Percentiles rank a stretch among this genome's conserved stretches.
phyloP scores from a whole-genome alignment of 106 monocot genomes.

The Acorus calamus region DNA sequence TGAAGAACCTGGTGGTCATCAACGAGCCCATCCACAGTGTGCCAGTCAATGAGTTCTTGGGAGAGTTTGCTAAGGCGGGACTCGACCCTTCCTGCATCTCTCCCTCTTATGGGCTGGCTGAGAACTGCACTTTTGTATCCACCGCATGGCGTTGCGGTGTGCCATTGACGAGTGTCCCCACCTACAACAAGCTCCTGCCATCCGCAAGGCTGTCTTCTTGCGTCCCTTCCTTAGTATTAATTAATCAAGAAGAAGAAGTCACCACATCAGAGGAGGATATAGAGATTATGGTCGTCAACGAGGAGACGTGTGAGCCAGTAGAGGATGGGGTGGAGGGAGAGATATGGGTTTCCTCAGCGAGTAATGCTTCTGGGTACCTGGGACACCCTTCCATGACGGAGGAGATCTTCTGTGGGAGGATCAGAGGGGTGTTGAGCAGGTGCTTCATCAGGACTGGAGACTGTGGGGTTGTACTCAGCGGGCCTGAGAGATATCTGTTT shows the following conservation, averaged over 20 bases:
- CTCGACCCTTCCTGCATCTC: conserved; percentile 18
- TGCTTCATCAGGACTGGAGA: conserved; percentile 35
- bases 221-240: not conserved
- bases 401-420: conserved; percentile 20
- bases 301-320: conserved; percentile 18
- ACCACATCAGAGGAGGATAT: conserved; percentile 8
- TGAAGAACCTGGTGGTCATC: conserved; percentile 28
- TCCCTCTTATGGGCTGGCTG: conserved; percentile 36
- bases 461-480: conserved; percentile 10
- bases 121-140: conserved; percentile 49
- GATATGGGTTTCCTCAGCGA: conserved; percentile 31
- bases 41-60: conserved; percentile 18
- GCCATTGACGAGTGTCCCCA: conserved; percentile 5
- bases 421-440: conserved; percentile 2
- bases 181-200: conserved; percentile 29
- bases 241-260: too few relatives aligned
- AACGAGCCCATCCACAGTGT: conserved; percentile 33
- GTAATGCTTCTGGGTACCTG: conserved; percentile 32
- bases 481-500: conserved; percentile 28
- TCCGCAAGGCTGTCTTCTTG: conserved; percentile 15
- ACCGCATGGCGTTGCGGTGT: conserved; percentile 18
- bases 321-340: conserved; percentile 42
- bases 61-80: conserved; percentile 12
- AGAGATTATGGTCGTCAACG: conserved; percentile 20
- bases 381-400: conserved; percentile 12